Conservation (phyloP, 257 asterid species). For the Solanum medicagineum region DNA sequence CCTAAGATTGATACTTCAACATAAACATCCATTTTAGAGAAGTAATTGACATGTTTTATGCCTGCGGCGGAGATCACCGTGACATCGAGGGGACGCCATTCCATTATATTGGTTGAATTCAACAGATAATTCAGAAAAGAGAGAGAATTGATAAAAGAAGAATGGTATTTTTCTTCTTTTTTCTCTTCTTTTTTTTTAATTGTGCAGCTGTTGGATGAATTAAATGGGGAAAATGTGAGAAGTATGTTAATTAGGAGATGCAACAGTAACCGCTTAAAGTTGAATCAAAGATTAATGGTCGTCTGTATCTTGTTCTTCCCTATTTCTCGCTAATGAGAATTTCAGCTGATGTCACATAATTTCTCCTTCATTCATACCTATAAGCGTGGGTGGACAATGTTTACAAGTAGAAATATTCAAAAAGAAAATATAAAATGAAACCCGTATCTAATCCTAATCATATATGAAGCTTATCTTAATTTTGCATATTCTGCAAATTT, state of each 20-base stretch:
- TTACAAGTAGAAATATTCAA: too few species aligned
- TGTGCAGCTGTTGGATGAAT: not conserved
- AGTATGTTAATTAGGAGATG: not conserved
- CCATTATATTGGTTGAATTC: constrained; percentile 20
- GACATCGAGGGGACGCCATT: constrained; percentile 33
- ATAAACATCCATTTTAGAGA: constrained; percentile 47
- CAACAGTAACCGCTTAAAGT: not conserved
- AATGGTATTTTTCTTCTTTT: not conserved
- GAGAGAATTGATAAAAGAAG: not conserved
- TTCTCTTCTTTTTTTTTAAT: not conserved
- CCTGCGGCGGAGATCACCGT: constrained; percentile 36
- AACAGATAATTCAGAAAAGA: not conserved
- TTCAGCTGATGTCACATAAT: not conserved
- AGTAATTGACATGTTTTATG: constrained; percentile 28
- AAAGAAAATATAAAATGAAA: too few species aligned
- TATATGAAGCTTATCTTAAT: too few species aligned
- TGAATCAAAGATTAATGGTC: not conserved
- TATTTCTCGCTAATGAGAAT: not conserved
- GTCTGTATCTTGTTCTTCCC: not conserved
- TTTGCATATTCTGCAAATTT: too few species aligned
- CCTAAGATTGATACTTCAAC: constrained; percentile 36
- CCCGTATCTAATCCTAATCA: too few species aligned
- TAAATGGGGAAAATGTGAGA: not conserved
- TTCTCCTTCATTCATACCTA: not conserved
- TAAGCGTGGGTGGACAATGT: too few species aligned